Evolutionary conservation across 352 stramenopile species (phyloP), one percentile per base, ranked within the genome.

Genomic region (Aphanomyces astaci): DNA sequence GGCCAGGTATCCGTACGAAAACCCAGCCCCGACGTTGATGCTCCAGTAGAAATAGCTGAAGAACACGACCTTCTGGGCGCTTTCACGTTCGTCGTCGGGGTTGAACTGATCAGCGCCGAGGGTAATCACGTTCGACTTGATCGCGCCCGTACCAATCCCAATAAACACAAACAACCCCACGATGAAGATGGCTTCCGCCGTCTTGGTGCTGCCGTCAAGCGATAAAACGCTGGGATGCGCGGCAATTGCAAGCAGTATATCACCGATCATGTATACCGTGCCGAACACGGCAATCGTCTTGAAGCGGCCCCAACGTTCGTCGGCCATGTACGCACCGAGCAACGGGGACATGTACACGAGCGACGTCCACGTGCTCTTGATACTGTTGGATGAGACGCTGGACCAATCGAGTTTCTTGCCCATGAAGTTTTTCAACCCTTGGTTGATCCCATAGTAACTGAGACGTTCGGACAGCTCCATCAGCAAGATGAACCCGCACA

Each of bases 31-130:
- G 43, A 90, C 71, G 71, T 92, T 91, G 55, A 91, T 80, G 45
- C 72, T 76, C 73, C 78, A 91, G 75, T 94, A 96, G 68, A 92
- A 92, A 33, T 79, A 82, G 48, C 77, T 88, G 76, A 94, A 95
- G 72, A 86, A 95, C 24, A 65, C 79, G 17, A 77, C 72, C 49
- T 87, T 81, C 25, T 86, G 66, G 17, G 71, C 64, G 19, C 19
- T 55, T 67, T 87, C 78, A 10, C 57, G 54, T 1, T 72, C 75
- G 27, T 78, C 76, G n/a, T 63, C 63, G 3, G 77, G 77, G 10
- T 82, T 75, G 57, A 87, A 89, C 72, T 88, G 80, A 69, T 88
- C 79, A 19, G 74, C 82, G 51, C 82, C 80, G 56, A 83, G 78
- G 10, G 82, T 79, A 48, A 88, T 81, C 10, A 82, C 77, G 53